Conservation (phyloP, 2,329 filamentous ascomycete genomes). For the Aspergillus thermomutatus region DNA sequence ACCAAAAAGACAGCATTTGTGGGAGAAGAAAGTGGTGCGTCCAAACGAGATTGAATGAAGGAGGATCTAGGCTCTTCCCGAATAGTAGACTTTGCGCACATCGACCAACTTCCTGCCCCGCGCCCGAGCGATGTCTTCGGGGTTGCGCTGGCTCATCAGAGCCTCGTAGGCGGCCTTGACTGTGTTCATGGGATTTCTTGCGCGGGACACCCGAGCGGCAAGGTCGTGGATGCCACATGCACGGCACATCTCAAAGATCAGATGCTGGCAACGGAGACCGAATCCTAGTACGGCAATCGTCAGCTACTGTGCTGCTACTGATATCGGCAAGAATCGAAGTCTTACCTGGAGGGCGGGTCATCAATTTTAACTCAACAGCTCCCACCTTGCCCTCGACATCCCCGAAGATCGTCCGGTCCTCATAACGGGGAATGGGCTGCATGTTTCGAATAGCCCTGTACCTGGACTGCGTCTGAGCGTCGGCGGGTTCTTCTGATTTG, state of each 20-base stretch:
- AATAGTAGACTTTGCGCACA: constrained; percentile 95
- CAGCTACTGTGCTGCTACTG: constrained; percentile 5
- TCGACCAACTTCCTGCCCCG: constrained; percentile 94
- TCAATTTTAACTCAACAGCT: constrained; percentile 79
- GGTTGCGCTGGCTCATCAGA: constrained; percentile 76
- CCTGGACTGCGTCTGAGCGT: constrained; percentile 69
- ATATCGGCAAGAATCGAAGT: constrained; percentile 12
- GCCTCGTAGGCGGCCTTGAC: constrained; percentile 88
- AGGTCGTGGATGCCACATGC: constrained; percentile 84
- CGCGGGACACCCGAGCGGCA: constrained; percentile 75
- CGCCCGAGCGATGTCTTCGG: constrained; percentile 84
- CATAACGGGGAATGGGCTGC: constrained; percentile 86
- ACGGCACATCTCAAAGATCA: constrained; percentile 93
- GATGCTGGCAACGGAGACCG: constrained; percentile 83
- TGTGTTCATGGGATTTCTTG: constrained; percentile 95
- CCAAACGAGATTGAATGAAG: constrained; percentile 3
- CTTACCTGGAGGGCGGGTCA: constrained; percentile 81
- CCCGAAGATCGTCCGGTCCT: constrained; percentile 87
- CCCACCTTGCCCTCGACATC: constrained; percentile 80
- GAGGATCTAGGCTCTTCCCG: constrained; percentile 60
- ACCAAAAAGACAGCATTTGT: constrained; percentile 24
- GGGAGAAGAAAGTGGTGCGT: constrained; percentile 8
- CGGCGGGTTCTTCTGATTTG: constrained; percentile 71
- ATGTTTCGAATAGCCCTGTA: constrained; percentile 86
- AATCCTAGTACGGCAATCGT: constrained; percentile 61